Base-by-base conservation (phyloP, 2,329 filamentous ascomycete species). In the Lachnellula cervina region DNA sequence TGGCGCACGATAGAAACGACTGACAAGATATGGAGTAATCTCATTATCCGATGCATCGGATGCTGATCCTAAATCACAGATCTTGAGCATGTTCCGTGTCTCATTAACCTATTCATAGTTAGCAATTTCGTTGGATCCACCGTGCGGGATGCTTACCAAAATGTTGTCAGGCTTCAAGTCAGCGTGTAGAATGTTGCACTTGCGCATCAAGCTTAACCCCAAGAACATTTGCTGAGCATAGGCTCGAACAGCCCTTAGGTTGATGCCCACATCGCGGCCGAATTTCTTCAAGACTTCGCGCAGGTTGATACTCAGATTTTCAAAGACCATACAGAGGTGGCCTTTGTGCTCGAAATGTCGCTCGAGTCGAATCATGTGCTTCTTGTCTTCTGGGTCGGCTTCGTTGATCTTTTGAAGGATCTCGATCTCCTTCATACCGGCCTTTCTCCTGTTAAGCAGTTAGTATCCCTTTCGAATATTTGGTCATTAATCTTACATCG, bases 91-190 rank as follows among this genome's bases (percentile, higher is more conserved):
- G 63, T 87, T 96, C 57, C 89, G 86, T 57, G 79, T 84, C 62
- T 96, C 90, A 64, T 93, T 94, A 63, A 93, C 91, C 68, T 70
- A 56, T 58, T 51, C 23, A 50, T 49, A 55, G 40, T 63, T 49
- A 66, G 64, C 46, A 54, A 13, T 2, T 14, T 21, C 28, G 5
- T 44, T 19, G 28, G 25, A 17, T n/a, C 19, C 3, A 54, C 35
- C 25, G 9, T n/a, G 8, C 25, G n/a, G 5, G 13, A 40, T 19
- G 48, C 64, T 60, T 62, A 68, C 68, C 66, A 99, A 76, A 55
- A 99, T 93, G 66, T 99, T 99, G 81, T 99, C 94, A 8, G 94
- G 94, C 73, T 99, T 99, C 65, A 99, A 73, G 77, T 99, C 94
- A 14, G 93, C 92, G 70, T 99, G 94, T 51, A 99, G 82, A 69